A percentile compares a stretch with the other conserved stretches of the same genome.
Conservation (phyloP, 805 yeast genomes). For the Candida palmyrensis region DNA sequence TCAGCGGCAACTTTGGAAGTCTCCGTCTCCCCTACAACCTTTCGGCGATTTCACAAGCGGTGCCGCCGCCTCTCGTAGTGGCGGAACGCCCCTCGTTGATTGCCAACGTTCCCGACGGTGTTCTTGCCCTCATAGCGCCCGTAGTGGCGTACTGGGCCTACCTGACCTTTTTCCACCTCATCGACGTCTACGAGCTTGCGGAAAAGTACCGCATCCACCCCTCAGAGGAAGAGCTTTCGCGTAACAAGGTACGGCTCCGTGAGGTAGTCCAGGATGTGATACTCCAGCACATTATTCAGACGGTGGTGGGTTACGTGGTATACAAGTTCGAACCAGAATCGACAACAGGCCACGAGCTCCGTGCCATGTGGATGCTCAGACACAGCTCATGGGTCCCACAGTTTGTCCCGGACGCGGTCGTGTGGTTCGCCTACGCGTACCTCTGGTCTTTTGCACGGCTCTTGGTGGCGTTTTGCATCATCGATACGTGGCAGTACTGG, state of each 20-base stretch:
- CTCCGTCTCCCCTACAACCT: too few relatives aligned
- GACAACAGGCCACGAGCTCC: conserved; percentile 45
- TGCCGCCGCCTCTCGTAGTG: conserved; percentile 11
- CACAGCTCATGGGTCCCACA: conserved; percentile 33
- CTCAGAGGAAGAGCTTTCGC: conserved; percentile 69
- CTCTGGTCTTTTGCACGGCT: conserved; percentile 59
- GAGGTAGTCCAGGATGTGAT: conserved; percentile 81
- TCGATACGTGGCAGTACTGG: conserved; percentile 95
- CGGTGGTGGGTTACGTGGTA: conserved; percentile 57
- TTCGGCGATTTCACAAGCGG: background rate
- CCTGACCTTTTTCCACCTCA: conserved; percentile 65
- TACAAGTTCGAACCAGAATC: conserved; percentile 54
- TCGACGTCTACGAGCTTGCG: conserved; percentile 71
- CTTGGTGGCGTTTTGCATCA: conserved; percentile 58
- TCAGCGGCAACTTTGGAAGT: too few relatives aligned
- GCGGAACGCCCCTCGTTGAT: conserved; percentile 41
- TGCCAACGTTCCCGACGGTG: conserved; percentile 63
- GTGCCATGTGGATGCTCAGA: conserved; percentile 43
- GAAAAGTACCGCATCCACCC: conserved; percentile 90
- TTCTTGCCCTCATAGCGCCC: conserved; percentile 69
- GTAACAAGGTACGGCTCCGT: conserved; percentile 67
- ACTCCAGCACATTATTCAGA: conserved; percentile 80
- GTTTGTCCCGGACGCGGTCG: conserved; percentile 41
- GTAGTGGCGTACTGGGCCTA: conserved; percentile 80
- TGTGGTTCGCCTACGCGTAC: conserved; percentile 55